Percentiles rank a stretch among this genome's conserved stretches.
These are phyloP conservation scores for Monosporascus sp. DNA, from an alignment of 2,329 filamentous ascomycete species.

Conservation along the genomic window DNA sequence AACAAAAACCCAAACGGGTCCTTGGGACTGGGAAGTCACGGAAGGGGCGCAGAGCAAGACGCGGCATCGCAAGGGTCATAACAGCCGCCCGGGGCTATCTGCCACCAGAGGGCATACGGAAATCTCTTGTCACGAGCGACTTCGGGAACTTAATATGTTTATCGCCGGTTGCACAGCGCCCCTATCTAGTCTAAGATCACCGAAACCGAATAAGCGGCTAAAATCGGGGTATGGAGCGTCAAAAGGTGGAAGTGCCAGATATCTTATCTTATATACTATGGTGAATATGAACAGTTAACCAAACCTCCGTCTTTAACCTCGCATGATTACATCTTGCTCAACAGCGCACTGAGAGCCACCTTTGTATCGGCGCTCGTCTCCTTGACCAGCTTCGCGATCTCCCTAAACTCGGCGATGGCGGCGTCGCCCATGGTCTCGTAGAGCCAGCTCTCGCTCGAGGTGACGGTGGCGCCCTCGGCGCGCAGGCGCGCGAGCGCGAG, in stretches of 20 bases:
- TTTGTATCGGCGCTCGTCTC: constrained; percentile 67
- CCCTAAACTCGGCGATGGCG: constrained; percentile 63
- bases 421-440: constrained; percentile 90
- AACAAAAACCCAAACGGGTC: constrained; percentile 76
- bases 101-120: constrained; percentile 1
- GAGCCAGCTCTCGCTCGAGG: constrained; percentile 81
- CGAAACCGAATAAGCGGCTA: too few relatives aligned
- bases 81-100: constrained; percentile 17
- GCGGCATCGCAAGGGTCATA: constrained; percentile 56
- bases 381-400: constrained; percentile 72
- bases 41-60: constrained; percentile 83
- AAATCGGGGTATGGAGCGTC: too few relatives aligned
- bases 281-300: too few relatives aligned
- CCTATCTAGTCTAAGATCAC: too few relatives aligned
- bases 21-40: constrained; percentile 61
- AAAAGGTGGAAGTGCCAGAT: too few relatives aligned
- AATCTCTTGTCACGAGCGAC: constrained; percentile 12
- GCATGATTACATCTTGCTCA: constrained; percentile 47
- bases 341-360: constrained; percentile 59
- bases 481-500: constrained; percentile 73
- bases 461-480: constrained; percentile 70
- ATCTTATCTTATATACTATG: too few relatives aligned
- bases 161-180: too few relatives aligned
- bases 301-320: too few relatives aligned
- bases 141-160: constrained; percentile 7